Conservation (phyloP, 371 early-diverging fungal genomes). For the Mortierella sp. region DNA sequence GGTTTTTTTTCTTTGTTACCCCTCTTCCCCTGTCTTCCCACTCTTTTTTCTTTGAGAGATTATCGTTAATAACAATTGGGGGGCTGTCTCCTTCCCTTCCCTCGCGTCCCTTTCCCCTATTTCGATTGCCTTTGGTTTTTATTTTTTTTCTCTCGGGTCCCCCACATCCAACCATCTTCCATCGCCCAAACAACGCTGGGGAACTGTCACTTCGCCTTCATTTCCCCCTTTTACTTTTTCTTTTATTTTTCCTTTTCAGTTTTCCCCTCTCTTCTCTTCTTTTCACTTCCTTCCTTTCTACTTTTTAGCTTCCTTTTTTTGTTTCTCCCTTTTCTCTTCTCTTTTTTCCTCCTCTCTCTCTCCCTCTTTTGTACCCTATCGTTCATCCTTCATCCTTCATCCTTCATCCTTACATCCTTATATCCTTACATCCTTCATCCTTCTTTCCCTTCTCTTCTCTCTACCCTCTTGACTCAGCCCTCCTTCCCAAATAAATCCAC, state of each 20-base stretch:
- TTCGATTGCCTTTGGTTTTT: constrained; percentile 9
- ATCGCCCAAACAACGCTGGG: constrained; percentile 12
- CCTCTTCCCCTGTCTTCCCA: not conserved
- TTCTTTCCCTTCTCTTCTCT: not conserved
- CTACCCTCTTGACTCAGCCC: not conserved
- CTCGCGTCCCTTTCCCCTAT: constrained; percentile 7
- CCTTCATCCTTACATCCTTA: too few species aligned
- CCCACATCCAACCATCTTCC: not conserved
- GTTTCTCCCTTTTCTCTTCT: not conserved
- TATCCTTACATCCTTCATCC: constrained; percentile 1
- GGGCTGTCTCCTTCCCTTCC: not conserved
- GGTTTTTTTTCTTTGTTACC: not conserved
- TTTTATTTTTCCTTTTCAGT: not conserved
- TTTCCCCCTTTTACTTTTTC: not conserved
- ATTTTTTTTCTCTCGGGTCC: not conserved
- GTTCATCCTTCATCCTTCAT: not conserved
- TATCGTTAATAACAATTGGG: too few species aligned
- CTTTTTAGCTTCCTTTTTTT: not conserved
- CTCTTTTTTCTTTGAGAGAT: not conserved
- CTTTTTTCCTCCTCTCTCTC: not conserved
- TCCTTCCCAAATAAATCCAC: too few species aligned
- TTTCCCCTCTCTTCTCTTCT: not conserved
- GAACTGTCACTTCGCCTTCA: constrained; percentile 18
- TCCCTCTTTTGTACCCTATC: not conserved
- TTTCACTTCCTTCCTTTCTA: constrained; percentile 1